Conservation (phyloP, 2,329 filamentous ascomycete genomes). For the Ceratocystis alfenasii region DNA sequence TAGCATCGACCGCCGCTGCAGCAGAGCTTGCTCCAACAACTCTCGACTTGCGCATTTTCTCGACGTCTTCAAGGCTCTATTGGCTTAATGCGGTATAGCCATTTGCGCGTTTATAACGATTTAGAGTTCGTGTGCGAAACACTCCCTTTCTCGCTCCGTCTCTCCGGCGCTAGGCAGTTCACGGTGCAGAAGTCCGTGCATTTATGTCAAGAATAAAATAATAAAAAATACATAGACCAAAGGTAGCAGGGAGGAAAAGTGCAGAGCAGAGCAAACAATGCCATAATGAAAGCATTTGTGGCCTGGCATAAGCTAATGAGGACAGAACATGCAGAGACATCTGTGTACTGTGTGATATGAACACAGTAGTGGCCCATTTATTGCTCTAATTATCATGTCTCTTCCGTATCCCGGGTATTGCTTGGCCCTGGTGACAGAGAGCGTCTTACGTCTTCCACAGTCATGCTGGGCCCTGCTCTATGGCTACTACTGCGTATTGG, state of each 20-base stretch:
- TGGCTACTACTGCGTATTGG: neutral
- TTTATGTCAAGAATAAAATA: constrained; percentile 4
- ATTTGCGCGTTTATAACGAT: neutral
- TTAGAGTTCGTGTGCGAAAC: constrained; percentile 4
- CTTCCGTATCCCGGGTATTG: neutral
- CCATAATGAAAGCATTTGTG: neutral
- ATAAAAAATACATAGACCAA: neutral
- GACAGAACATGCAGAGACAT: neutral
- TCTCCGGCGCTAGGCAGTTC: constrained; percentile 6
- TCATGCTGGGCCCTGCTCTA: neutral
- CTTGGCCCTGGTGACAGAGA: neutral
- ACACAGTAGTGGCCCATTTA: too few species aligned
- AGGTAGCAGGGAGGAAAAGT: neutral
- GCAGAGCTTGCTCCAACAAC: too few species aligned
- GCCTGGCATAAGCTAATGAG: neutral
- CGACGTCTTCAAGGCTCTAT: too few species aligned
- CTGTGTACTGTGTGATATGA: too few species aligned
- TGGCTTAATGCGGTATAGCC: neutral
- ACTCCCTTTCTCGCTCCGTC: neutral
- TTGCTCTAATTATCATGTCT: neutral
- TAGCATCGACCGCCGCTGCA: too few species aligned
- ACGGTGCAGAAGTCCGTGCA: constrained; percentile 3
- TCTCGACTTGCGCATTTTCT: too few species aligned
- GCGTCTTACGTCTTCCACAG: neutral
- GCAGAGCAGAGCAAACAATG: too few species aligned